Conservation (phyloP, 2,329 filamentous ascomycete species). For the Zasmidium angulare region DNA sequence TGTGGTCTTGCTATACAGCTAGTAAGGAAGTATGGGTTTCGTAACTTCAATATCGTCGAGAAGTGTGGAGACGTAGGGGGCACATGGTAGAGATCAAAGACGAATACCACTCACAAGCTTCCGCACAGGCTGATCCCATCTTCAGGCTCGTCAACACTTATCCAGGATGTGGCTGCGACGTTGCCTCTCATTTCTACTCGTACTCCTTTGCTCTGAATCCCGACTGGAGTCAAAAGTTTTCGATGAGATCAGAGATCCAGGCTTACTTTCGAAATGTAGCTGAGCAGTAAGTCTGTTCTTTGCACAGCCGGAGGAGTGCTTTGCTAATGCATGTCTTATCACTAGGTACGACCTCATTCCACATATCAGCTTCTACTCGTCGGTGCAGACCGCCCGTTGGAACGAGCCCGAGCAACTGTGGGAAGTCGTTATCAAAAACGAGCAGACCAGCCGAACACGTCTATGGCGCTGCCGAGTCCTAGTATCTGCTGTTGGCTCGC, state of each 20-base stretch:
- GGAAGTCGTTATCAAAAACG: slow-evolving; percentile 28
- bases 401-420: slow-evolving; percentile 26
- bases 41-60: slow-evolving; percentile 46
- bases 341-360: slow-evolving; percentile 23
- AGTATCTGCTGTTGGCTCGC: slow-evolving; percentile 31
- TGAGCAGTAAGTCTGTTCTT: slow-evolving; percentile 15
- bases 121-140: background rate
- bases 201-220: slow-evolving; percentile 36
- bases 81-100: slow-evolving; percentile 36
- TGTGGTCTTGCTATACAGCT: slow-evolving; percentile 49
- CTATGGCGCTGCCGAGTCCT: slow-evolving; percentile 25
- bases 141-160: slow-evolving; percentile 13
- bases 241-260: slow-evolving; percentile 30
- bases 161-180: slow-evolving; percentile 42
- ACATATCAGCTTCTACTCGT: slow-evolving; percentile 26
- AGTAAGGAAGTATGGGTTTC: slow-evolving; percentile 39
- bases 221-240: slow-evolving; percentile 32
- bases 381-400: slow-evolving; percentile 30
- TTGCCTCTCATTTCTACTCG: slow-evolving; percentile 34
- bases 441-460: slow-evolving; percentile 22
- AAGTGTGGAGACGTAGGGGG: slow-evolving; percentile 41
- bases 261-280: slow-evolving; percentile 27
- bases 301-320: background rate
- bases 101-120: background rate
- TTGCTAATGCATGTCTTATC: background rate